phyloP scores from a whole-genome alignment of 208 protist species.

The Sergeia podlipaevii region DNA sequence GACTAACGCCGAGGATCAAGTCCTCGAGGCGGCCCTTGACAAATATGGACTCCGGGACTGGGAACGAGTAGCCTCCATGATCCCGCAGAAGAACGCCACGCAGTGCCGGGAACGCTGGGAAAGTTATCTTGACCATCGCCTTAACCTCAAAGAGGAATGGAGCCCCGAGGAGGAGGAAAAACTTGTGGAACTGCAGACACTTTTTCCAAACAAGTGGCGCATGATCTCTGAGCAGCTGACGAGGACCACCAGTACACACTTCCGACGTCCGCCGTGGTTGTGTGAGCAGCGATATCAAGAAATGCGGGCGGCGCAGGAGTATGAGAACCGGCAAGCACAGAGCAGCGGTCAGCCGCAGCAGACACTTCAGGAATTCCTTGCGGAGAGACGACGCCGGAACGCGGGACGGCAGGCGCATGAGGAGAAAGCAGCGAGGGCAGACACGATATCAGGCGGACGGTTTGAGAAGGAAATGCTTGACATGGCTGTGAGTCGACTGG shows the following conservation, averaged over 20 bases:
- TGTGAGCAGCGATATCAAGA: conserved; percentile 99
- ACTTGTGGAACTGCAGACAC: conserved; percentile 97
- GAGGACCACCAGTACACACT: conserved; percentile 37
- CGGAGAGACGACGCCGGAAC: conserved; percentile 56
- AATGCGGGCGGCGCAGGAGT: conserved; percentile 92
- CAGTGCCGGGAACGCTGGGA: conserved; percentile 99
- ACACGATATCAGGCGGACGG: conserved; percentile 97
- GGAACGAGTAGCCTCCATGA: conserved; percentile 98
- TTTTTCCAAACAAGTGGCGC: conserved; percentile 99
- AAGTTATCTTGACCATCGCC: conserved; percentile 99
- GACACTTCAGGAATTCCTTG: conserved; percentile 73
- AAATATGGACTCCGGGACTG: conserved; percentile 99
- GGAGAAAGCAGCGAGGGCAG: conserved; percentile 92
- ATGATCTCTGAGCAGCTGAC: conserved; percentile 95
- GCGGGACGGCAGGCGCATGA: conserved; percentile 91
- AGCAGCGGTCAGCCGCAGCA: conserved; percentile 23
- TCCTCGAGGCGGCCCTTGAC: conserved; percentile 99
- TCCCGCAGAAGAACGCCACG: conserved; percentile 97
- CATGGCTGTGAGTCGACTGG: conserved; percentile 98
- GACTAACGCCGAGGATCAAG: conserved; percentile 99
- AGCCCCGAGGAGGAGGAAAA: conserved; percentile 98
- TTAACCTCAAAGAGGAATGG: conserved; percentile 99
- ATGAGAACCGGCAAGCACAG: conserved; percentile 44
- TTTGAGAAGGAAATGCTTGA: conserved; percentile 98
- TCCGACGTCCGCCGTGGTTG: conserved; percentile 97